Percentiles rank a stretch among this genome's conserved stretches.
These are phyloP conservation scores for Phytophthora foliorum DNA, from an alignment of 352 stramenopile genomes.

Conservation along the genomic window DNA sequence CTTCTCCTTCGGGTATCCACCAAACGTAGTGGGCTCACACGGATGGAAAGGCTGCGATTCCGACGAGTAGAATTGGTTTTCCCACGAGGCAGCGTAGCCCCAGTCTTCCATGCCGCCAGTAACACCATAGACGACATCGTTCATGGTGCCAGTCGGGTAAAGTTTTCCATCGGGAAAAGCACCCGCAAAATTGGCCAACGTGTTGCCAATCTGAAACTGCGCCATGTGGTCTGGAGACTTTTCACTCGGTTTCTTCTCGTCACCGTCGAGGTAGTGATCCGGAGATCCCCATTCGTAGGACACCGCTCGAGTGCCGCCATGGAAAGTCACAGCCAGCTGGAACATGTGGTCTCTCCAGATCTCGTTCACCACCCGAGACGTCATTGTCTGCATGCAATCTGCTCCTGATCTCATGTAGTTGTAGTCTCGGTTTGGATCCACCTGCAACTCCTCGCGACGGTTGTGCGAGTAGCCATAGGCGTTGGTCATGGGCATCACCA, in stretches of 20 bases:
- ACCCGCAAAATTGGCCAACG: slow-evolving; percentile 78
- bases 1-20: slow-evolving; percentile 91
- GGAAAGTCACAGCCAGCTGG: slow-evolving; percentile 97
- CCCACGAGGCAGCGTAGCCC: slow-evolving; percentile 94
- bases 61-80: slow-evolving; percentile 59
- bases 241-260: slow-evolving; percentile 60
- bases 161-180: slow-evolving; percentile 72
- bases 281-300: slow-evolving; percentile 98
- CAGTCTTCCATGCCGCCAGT: slow-evolving; percentile 99
- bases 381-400: slow-evolving; percentile 97
- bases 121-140: slow-evolving; percentile 97
- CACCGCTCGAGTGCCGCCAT: slow-evolving; percentile 97
- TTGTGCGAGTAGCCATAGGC: slow-evolving; percentile 93
- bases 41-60: slow-evolving; percentile 65
- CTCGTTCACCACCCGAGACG: slow-evolving; percentile 96
- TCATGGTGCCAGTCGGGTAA: slow-evolving; percentile 93
- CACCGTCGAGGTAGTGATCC: slow-evolving; percentile 79
- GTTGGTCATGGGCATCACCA: slow-evolving; percentile 95
- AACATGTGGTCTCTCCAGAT: slow-evolving; percentile 98
- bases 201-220: slow-evolving; percentile 68
- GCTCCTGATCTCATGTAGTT: slow-evolving; percentile 92
- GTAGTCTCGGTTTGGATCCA: slow-evolving; percentile 99
- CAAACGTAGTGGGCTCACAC: slow-evolving; percentile 91
- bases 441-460: slow-evolving; percentile 77
- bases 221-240: slow-evolving; percentile 85